Conservation (phyloP, 2,329 filamentous ascomycete species). For the Calonectria pseudoreteaudii region DNA sequence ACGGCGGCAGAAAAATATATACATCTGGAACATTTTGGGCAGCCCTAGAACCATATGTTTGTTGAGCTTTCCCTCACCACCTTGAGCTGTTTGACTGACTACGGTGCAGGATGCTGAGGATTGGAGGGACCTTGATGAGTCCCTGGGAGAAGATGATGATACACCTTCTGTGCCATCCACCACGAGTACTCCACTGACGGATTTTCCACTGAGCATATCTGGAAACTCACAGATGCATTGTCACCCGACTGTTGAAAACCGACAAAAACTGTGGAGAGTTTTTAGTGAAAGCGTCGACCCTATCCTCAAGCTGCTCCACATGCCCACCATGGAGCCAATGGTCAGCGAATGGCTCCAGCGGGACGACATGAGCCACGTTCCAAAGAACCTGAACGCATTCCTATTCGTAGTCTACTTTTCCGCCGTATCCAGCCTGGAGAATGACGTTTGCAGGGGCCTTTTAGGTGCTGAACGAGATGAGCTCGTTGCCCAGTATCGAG, state of each 20-base stretch:
- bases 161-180: not conserved
- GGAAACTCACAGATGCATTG: not conserved
- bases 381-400: not conserved
- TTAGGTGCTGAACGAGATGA: not conserved
- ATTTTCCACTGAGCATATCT: not conserved
- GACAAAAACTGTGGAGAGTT: not conserved
- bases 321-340: not conserved
- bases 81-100: not conserved
- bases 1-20: constrained; percentile 12
- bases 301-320: not conserved
- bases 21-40: constrained; percentile 16
- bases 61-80: not conserved
- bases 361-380: not conserved
- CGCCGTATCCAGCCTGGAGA: not conserved
- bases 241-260: not conserved
- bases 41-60: constrained; percentile 1
- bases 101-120: not conserved
- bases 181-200: not conserved
- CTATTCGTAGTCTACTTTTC: not conserved
- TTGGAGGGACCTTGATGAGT: not conserved
- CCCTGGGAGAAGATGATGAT: not conserved
- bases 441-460: not conserved
- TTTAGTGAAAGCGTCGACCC: constrained; percentile 4
- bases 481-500: not conserved
- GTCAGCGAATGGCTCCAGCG: not conserved